Base-by-base conservation (phyloP, 768 basidiomycete genomes). In the Paxillus ammoniavirescens region DNA sequence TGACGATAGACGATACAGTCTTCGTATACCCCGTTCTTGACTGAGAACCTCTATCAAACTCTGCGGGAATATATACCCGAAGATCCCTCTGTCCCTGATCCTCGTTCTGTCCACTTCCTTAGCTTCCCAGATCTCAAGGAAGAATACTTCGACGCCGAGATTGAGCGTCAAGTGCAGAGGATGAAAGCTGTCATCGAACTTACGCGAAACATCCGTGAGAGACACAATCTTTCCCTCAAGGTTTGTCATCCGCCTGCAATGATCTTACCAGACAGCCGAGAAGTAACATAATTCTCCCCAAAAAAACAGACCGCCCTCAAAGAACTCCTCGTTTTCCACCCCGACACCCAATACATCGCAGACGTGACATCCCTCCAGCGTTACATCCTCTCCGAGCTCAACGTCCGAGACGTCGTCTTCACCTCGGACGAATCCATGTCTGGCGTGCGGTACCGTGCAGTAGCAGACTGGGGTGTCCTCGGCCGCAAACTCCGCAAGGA, bases 1-100 rank as follows among this genome's bases (percentile, higher is more conserved):
- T 56, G 18, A 59, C 31, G 26, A 53, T 38, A 8, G 47, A 31
- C 15, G 2, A 8, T 3, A 45, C 60, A 96, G 95, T 96, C 96
- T 1, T 95, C 97, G 8, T 99, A 97, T 73, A 98, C 95, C 8
- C 97, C 97, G 0, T 98, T 98, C 83, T 77, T 98, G 68, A 95
- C 94, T 7, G 97, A 99, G 72, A 97, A 87, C 72, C 77, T 98
- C 55, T 98, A 98, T 71, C 97, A 98, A 68, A 84, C 91, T 33
- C 79, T 98, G 38, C 83, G 86, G 43, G 75, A 75, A n/a, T 96
- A 83, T 75, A 89, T 96, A 58, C 92, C 93, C 0, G 83, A 84
- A 55, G 82, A 91, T 59, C 79, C 84, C 17, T 68, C 75, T 26
- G 79, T 79, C 15, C 82, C 81, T 2, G 97, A 98, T 63, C 80